phyloP scores from a whole-genome alignment of 345 rosid genomes.

The Dipteronia sinensis region DNA sequence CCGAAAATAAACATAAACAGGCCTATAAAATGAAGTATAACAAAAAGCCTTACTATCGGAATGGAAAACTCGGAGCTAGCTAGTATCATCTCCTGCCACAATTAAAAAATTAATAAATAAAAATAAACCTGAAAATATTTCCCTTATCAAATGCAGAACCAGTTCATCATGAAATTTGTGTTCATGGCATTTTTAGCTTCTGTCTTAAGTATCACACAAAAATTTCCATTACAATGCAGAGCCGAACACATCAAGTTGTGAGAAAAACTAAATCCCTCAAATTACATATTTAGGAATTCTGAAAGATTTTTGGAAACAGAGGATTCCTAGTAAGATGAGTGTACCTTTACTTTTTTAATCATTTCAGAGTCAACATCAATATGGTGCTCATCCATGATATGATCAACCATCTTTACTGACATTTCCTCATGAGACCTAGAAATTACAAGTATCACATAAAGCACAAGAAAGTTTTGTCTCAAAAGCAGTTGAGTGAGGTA shows the following conservation, averaged over 20 bases:
- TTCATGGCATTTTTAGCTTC: background rate
- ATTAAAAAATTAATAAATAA: conserved; percentile 18
- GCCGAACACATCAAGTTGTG: conserved; percentile 2
- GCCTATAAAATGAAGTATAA: conserved; percentile 8
- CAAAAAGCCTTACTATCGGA: conserved; percentile 49
- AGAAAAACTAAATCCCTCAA: background rate
- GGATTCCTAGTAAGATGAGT: conserved; percentile 15
- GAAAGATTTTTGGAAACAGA: background rate
- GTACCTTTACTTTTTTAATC: conserved; percentile 82
- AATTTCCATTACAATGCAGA: background rate
- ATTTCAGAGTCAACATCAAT: conserved; percentile 80
- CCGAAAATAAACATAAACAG: conserved; percentile 11
- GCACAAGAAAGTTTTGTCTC: conserved; percentile 9
- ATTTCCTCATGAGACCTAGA: conserved; percentile 88
- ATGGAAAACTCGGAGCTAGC: conserved; percentile 67
- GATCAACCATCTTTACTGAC: conserved; percentile 79
- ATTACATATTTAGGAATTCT: background rate
- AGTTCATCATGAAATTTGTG: background rate
- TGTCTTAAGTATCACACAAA: background rate
- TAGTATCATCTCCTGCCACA: conserved; percentile 82
- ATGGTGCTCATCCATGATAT: conserved; percentile 76
- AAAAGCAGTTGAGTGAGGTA: background rate
- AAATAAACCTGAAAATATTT: background rate
- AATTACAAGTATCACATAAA: conserved; percentile 11
- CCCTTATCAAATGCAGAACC: background rate